phyloP scores from a whole-genome alignment of 371 early-diverging fungal genomes.

The Antonospora locustae region DNA sequence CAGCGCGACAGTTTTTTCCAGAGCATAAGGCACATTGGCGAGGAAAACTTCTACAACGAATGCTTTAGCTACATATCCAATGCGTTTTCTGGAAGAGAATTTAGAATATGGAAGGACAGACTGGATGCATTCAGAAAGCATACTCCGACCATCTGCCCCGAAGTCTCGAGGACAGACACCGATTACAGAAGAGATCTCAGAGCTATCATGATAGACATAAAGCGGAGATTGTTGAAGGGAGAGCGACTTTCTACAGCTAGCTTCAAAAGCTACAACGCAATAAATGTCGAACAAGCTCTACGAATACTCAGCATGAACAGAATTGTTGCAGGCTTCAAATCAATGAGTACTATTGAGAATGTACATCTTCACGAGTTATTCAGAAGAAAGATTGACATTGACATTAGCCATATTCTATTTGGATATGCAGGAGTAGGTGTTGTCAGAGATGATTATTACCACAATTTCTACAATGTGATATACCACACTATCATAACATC shows the following conservation, averaged over 20 bases:
- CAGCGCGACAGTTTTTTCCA: conserved; percentile 6
- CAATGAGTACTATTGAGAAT: conserved; percentile 2
- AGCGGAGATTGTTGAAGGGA: conserved; percentile 8
- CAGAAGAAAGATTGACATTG: too few species aligned
- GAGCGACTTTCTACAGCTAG: conserved; percentile 5
- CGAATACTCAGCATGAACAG: conserved; percentile 4
- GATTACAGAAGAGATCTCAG: conserved; percentile 1
- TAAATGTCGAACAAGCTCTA: conserved; percentile 4
- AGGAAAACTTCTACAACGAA: conserved; percentile 15
- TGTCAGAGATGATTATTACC: neutral
- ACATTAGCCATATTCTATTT: too few species aligned
- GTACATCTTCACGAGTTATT: too few species aligned
- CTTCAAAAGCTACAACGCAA: conserved; percentile 3
- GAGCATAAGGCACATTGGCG: conserved; percentile 2
- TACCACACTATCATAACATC: conserved; percentile 17
- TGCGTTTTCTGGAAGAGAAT: conserved; percentile 4
- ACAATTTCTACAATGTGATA: conserved; percentile 16
- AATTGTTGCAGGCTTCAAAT: conserved; percentile 6
- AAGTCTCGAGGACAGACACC: neutral
- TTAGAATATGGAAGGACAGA: conserved; percentile 4
- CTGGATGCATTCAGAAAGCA: conserved; percentile 7
- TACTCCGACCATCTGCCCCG: neutral
- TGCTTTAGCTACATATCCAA: conserved; percentile 2
- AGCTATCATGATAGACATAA: conserved; percentile 7
- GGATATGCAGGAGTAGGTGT: too few species aligned